Evolutionary conservation across 2,329 filamentous ascomycete species (phyloP).

Genomic region (Biscogniauxia sp.): DNA sequence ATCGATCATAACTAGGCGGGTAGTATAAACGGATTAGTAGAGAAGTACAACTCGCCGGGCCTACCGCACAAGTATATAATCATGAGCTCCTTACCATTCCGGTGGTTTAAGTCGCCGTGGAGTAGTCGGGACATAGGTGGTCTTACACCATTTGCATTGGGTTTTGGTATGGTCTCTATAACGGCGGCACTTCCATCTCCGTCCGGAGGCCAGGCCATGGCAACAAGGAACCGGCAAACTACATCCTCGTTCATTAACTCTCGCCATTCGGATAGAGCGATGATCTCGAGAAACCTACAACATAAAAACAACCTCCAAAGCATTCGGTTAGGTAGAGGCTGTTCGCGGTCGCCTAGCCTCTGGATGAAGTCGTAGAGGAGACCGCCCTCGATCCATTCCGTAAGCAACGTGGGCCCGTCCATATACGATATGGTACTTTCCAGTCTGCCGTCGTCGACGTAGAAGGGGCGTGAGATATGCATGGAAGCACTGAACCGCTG

Average conservation of each 20-base stretch:
- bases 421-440: background rate
- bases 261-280: background rate
- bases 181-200: background rate
- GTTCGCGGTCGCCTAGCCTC: constrained; percentile 5
- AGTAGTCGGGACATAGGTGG: constrained; percentile 4
- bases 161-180: constrained; percentile 4
- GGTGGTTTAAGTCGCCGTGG: constrained; percentile 14
- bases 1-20: constrained; percentile 17
- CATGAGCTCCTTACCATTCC: constrained; percentile 11
- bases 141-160: background rate
- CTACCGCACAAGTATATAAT: background rate
- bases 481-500: constrained; percentile 12
- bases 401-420: constrained; percentile 5
- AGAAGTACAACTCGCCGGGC: background rate
- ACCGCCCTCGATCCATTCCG: constrained; percentile 17
- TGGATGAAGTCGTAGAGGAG: constrained; percentile 8
- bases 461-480: constrained; percentile 11
- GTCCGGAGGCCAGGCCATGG: constrained; percentile 15
- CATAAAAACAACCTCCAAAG: constrained; percentile 20
- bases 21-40: background rate
- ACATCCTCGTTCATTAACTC: background rate
- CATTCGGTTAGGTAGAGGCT: constrained; percentile 18
- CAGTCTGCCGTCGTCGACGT: background rate
- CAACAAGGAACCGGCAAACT: constrained; percentile 16
- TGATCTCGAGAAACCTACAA: constrained; percentile 4